Percentiles rank a stretch among this genome's conserved stretches.
Evolutionary conservation across 2,329 filamentous ascomycete species (phyloP).

Genomic region (Xylariales sp.): DNA sequence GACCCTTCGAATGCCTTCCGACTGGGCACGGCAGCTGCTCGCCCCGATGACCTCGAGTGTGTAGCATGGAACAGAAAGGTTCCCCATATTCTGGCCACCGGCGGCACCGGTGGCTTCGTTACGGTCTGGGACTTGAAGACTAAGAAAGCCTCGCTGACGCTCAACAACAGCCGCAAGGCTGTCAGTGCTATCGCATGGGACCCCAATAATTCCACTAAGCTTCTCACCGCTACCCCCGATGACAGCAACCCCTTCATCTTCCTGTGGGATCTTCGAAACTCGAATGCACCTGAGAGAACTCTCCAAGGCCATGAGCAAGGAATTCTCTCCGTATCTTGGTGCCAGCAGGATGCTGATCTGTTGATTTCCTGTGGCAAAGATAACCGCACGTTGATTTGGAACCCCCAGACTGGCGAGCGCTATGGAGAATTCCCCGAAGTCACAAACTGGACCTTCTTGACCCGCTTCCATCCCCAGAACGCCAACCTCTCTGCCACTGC

Average conservation of each 20-base stretch:
- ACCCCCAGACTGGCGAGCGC: conserved; percentile 81
- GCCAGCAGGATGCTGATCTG: conserved; percentile 81
- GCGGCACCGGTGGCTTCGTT: conserved; percentile 88
- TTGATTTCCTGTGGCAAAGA: conserved; percentile 94
- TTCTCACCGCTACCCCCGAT: conserved; percentile 86
- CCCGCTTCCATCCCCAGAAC: conserved; percentile 89
- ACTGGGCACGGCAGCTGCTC: conserved; percentile 80
- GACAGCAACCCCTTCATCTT: conserved; percentile 85
- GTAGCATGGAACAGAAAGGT: conserved; percentile 99
- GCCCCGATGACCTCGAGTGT: conserved; percentile 92
- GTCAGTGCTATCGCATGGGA: conserved; percentile 98
- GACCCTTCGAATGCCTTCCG: conserved; percentile 85
- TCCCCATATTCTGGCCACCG: conserved; percentile 90
- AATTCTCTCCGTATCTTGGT: conserved; percentile 93
- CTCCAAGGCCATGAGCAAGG: conserved; percentile 92
- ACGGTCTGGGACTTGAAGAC: conserved; percentile 98
- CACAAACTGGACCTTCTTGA: conserved; percentile 99
- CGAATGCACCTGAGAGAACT: conserved; percentile 85
- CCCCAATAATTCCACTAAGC: conserved; percentile 88
- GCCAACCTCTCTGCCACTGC: conserved; percentile 90
- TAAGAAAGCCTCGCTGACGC: conserved; percentile 92
- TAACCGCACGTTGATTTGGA: conserved; percentile 94
- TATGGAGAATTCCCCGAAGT: conserved; percentile 94
- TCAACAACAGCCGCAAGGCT: conserved; percentile 92
- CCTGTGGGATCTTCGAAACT: conserved; percentile 93